phyloP scores from a whole-genome alignment of 23 red algal species.

The Pyropia haitanensis region DNA sequence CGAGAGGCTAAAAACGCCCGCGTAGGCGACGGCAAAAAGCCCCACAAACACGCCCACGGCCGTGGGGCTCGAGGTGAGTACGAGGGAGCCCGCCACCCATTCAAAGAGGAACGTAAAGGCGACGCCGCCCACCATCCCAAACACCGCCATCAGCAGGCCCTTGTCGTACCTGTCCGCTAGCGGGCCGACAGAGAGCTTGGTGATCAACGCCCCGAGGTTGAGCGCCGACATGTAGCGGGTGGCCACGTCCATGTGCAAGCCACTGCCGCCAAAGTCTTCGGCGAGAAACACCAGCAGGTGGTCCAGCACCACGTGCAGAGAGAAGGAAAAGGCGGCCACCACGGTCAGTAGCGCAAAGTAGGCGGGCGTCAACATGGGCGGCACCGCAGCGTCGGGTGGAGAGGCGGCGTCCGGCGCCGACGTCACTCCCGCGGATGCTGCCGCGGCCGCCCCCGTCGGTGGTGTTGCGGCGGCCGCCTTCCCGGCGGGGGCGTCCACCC shows the following conservation, averaged over 20 bases:
- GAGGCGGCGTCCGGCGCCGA: too few relatives aligned
- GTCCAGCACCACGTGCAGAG: slow-evolving; percentile 55
- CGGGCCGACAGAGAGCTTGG: slow-evolving; percentile 41
- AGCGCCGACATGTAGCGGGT: slow-evolving; percentile 43
- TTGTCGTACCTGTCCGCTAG: slow-evolving; percentile 50
- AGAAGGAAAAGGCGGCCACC: slow-evolving; percentile 48
- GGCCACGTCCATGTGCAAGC: slow-evolving; percentile 29
- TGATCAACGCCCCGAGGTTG: slow-evolving; percentile 34
- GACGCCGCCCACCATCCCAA: slow-evolving; percentile 9
- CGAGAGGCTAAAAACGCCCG: slow-evolving; percentile 39
- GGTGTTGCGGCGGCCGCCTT: too few relatives aligned
- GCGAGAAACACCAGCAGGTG: slow-evolving; percentile 45
- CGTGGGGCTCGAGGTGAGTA: slow-evolving; percentile 7
- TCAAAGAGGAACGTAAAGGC: slow-evolving; percentile 30
- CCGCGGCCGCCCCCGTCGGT: too few relatives aligned
- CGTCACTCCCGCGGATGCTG: too few relatives aligned
- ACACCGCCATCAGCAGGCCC: slow-evolving; percentile 16
- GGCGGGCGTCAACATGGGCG: too few relatives aligned
- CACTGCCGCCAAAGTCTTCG: slow-evolving; percentile 54
- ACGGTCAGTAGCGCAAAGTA: not conserved
- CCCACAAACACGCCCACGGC: slow-evolving; percentile 29
- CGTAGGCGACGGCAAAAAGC: slow-evolving; percentile 30
- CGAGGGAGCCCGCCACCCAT: not conserved
- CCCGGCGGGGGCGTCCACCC: too few relatives aligned
- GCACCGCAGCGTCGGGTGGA: too few relatives aligned